phyloP scores from a whole-genome alignment of 306 rosid species.

The Sicyos baderoa region DNA sequence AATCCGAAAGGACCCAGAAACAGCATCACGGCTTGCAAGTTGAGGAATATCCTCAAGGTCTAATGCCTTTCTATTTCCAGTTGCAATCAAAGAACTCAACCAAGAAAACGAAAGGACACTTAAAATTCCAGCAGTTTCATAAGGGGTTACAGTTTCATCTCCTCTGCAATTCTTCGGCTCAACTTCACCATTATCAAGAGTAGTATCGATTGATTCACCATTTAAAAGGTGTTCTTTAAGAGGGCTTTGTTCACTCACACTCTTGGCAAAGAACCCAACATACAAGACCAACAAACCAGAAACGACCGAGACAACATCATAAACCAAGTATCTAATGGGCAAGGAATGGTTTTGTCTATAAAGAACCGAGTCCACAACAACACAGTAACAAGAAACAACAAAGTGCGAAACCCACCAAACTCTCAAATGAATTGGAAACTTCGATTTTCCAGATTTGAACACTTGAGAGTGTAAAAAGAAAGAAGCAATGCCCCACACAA shows the following conservation, averaged over 20 bases:
- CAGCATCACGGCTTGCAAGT: constrained; percentile 44
- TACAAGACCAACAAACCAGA: constrained; percentile 38
- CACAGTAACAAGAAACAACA: constrained; percentile 37
- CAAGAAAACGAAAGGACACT: constrained; percentile 63
- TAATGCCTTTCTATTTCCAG: constrained; percentile 54
- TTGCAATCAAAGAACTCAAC: constrained; percentile 53
- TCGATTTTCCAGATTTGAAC: constrained; percentile 14
- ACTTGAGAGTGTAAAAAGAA: constrained; percentile 30
- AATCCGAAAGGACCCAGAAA: constrained; percentile 34
- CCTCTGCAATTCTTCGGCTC: constrained; percentile 29
- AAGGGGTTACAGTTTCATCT: constrained; percentile 33
- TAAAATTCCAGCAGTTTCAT: constrained; percentile 57
- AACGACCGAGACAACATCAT: constrained; percentile 33
- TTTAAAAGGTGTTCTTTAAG: constrained; percentile 67
- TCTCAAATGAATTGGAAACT: constrained; percentile 34
- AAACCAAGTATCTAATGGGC: constrained; percentile 36
- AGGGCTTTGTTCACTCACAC: constrained; percentile 24
- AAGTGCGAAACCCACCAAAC: constrained; percentile 47
- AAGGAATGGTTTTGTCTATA: constrained; percentile 24
- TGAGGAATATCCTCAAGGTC: constrained; percentile 73
- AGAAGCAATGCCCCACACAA: constrained; percentile 39
- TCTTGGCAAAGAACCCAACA: constrained; percentile 31
- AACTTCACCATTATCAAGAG: constrained; percentile 11
- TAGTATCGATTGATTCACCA: constrained; percentile 32
- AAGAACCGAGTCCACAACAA: constrained; percentile 33